These are phyloP conservation scores for Andrographis paniculata DNA, from an alignment of 305 asterid genomes.

Conservation along the genomic window DNA sequence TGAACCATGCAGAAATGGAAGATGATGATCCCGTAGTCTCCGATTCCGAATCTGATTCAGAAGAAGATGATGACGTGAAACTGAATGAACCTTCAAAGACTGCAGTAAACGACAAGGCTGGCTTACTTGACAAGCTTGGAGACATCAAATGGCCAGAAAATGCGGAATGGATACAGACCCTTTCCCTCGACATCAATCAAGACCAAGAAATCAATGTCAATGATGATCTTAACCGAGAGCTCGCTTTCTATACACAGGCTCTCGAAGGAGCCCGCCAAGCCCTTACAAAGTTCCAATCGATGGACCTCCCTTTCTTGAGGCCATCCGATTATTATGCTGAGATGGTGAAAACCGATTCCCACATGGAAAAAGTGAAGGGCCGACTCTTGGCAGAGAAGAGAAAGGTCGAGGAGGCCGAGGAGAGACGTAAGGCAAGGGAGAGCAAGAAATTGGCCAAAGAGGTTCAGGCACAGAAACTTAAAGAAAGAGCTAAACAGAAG, in stretches of 20 bases:
- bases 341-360: constrained; percentile 76
- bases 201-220: constrained; percentile 66
- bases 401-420: constrained; percentile 66
- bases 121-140: constrained; percentile 59
- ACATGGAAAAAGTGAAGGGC: constrained; percentile 90
- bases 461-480: constrained; percentile 63
- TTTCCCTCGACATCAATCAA: constrained; percentile 40
- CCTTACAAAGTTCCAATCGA: constrained; percentile 37
- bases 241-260: constrained; percentile 72
- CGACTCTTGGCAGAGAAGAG: constrained; percentile 72
- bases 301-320: constrained; percentile 57
- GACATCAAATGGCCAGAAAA: constrained; percentile 67
- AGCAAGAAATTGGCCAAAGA: constrained; percentile 83
- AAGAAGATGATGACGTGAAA: constrained; percentile 42
- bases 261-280: constrained; percentile 70
- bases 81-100: constrained; percentile 63
- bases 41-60: constrained; percentile 10
- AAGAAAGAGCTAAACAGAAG: constrained; percentile 78
- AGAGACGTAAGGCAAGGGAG: constrained; percentile 77
- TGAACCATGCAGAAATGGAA: neutral
- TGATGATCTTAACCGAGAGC: constrained; percentile 70
- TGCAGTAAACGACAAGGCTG: constrained; percentile 52
- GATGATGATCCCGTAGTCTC: constrained; percentile 6
- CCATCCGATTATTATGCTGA: constrained; percentile 86
- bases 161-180: constrained; percentile 64